A percentile compares a stretch with the other conserved stretches of the same genome.
Conservation (phyloP, 371 early-diverging fungal genomes). For the Scutellospora calospora region DNA sequence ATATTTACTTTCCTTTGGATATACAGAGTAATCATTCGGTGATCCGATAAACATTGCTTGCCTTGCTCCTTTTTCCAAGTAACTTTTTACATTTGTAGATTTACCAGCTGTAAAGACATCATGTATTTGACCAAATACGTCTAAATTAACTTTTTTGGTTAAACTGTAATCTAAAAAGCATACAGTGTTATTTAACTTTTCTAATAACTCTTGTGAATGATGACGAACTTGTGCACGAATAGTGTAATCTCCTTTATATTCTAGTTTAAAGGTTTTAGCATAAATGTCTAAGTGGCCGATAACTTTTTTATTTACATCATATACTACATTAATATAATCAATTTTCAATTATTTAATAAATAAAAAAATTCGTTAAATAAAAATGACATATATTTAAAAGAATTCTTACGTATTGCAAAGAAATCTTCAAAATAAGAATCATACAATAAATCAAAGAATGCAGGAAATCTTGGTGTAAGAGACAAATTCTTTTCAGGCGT, state of each 20-base stretch:
- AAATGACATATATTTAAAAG: constrained; percentile 40
- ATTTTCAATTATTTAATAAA: neutral
- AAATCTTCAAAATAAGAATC: constrained; percentile 66
- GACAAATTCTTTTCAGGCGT: constrained; percentile 59
- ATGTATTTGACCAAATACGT: constrained; percentile 62
- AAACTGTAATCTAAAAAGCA: constrained; percentile 73
- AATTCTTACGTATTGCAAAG: constrained; percentile 38
- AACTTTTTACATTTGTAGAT: constrained; percentile 45
- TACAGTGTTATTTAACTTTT: constrained; percentile 71
- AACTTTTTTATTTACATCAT: constrained; percentile 69
- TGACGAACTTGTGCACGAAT: constrained; percentile 82
- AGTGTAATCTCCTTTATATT: constrained; percentile 83
- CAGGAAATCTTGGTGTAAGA: constrained; percentile 71
- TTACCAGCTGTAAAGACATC: constrained; percentile 59
- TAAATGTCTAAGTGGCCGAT: constrained; percentile 79
- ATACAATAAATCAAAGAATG: constrained; percentile 70
- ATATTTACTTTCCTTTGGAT: constrained; percentile 76
- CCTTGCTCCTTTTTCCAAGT: constrained; percentile 59
- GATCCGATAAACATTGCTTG: constrained; percentile 60
- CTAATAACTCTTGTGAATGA: constrained; percentile 70
- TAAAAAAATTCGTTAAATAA: neutral
- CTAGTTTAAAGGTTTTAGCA: constrained; percentile 72
- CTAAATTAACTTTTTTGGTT: constrained; percentile 63
- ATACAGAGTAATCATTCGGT: constrained; percentile 47
- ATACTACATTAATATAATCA: constrained; percentile 50